Evolutionary conservation across 768 basidiomycete genomes (phyloP), one percentile per base, ranked within the genome.

Genomic region (Termitomyces sp.): DNA sequence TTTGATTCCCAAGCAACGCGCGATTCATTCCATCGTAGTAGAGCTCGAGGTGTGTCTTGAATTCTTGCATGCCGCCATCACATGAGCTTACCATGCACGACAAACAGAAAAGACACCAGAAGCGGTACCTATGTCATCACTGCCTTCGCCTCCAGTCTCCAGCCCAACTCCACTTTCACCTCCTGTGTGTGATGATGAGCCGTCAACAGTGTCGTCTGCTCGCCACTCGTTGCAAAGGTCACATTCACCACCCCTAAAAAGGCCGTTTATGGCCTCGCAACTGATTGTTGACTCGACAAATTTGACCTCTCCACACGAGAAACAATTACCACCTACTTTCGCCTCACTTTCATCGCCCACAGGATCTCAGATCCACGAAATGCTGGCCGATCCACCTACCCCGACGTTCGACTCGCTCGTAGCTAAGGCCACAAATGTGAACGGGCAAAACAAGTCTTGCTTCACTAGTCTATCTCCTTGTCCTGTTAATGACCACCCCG

Each of bases 101-200:
- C 41, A 44, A 46, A 4, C 45, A 54, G 57, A 50, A 37, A 54
- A 42, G 44, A 35, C 49, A 6, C 46, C 26, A 10, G 55, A 61
- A 35, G 31, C 46, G n/a, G 44, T 55, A 50, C 62, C 61, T 17
- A 62, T 68, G 8, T 67, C 68, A 3, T 70, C 70, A 11, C 60
- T 72, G 11, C 72, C 72, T 23, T 73, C 72, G 5, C 73, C 72
- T 3, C 71, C 72, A 40, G 62, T 54, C 31, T 69, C 73, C 35
- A 72, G 68, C 55, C 69, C 69, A 4, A 56, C 61, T 23, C 48
- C 60, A 17, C 47, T 57, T 41, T 62, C 65, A 30, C 46, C 50
- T n/a, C 33, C 17, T 51, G n/a, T 46, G 26, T 47, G 31, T 37
- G 58, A 56, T 17, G 50, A 56, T 26, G 23, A 41, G 10, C 23